These are phyloP conservation scores for Salvia rosmarinus DNA, from an alignment of 257 asterid species.

Conservation along the genomic window DNA sequence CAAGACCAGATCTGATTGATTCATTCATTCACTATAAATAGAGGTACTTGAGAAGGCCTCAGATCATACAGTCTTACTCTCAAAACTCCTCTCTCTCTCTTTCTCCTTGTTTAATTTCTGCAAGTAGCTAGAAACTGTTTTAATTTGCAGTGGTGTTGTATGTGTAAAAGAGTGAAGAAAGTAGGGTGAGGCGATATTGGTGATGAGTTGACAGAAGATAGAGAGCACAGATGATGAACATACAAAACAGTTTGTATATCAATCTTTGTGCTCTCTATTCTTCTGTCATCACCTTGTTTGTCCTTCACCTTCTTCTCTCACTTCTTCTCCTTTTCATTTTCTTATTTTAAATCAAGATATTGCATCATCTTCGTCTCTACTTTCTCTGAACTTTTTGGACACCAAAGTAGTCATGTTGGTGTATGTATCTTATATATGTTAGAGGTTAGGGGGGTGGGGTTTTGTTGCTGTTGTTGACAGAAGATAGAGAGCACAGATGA, in stretches of 20 bases:
- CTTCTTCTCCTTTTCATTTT: background rate
- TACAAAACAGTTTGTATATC: conserved; percentile 35
- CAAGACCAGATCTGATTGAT: conserved; percentile 15
- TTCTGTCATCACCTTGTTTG: conserved; percentile 48
- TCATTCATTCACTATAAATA: conserved; percentile 40
- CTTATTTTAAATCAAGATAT: too few relatives aligned
- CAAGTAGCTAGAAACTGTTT: background rate
- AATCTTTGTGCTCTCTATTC: conserved; percentile 52
- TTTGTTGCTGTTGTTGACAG: conserved; percentile 47
- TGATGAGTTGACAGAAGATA: conserved; percentile 61
- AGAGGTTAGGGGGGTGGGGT: conserved; percentile 25
- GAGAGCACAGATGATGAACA: conserved; percentile 54
- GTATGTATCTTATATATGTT: too few relatives aligned
- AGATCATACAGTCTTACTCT: conserved; percentile 20
- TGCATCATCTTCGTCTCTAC: too few relatives aligned
- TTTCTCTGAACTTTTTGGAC: too few relatives aligned
- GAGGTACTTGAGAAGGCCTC: conserved; percentile 30
- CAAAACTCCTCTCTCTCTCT: background rate
- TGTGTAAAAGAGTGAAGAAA: background rate
- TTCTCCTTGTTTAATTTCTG: background rate
- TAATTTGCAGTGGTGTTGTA: background rate
- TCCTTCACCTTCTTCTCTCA: conserved; percentile 28
- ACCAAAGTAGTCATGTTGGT: too few relatives aligned
- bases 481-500: conserved; percentile 67
- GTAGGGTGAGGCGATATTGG: conserved; percentile 41